A percentile compares a stretch with the other conserved stretches of the same genome.
Evolutionary conservation across 2,329 filamentous ascomycete genomes (phyloP).

Genomic region (Epichloe aotearoae): DNA sequence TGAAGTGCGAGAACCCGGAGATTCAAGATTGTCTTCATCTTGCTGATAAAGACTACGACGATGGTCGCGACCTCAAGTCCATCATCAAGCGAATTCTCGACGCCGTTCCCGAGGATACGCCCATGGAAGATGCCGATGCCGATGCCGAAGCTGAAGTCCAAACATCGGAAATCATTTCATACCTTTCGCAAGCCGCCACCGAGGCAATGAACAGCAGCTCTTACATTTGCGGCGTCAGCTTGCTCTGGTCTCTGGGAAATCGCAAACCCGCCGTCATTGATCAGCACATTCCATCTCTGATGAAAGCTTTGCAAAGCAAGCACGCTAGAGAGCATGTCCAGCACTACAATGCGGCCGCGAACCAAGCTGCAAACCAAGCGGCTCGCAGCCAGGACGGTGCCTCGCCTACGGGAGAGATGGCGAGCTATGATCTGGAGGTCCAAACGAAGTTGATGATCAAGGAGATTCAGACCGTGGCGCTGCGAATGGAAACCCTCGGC

Average conservation of each 20-base stretch:
- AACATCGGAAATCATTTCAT: slow-evolving; percentile 75
- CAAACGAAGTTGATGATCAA: slow-evolving; percentile 88
- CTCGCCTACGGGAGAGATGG: slow-evolving; percentile 42
- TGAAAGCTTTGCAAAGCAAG: slow-evolving; percentile 88
- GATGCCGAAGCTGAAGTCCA: slow-evolving; percentile 73
- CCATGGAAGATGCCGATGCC: slow-evolving; percentile 64
- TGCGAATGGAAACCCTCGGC: slow-evolving; percentile 83
- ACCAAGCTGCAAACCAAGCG: slow-evolving; percentile 31
- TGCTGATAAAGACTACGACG: slow-evolving; percentile 54
- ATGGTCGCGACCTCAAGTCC: slow-evolving; percentile 58
- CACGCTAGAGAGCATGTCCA: slow-evolving; percentile 87
- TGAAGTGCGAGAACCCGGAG: slow-evolving; percentile 81
- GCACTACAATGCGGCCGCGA: slow-evolving; percentile 49
- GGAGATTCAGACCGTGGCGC: slow-evolving; percentile 81
- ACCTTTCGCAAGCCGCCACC: slow-evolving; percentile 72
- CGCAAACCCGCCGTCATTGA: slow-evolving; percentile 81
- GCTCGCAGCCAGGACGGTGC: slow-evolving; percentile 39
- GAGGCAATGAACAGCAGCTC: slow-evolving; percentile 73
- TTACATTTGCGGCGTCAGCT: slow-evolving; percentile 80
- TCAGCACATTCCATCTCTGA: slow-evolving; percentile 71
- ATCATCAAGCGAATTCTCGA: slow-evolving; percentile 74
- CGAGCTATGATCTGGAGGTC: slow-evolving; percentile 70
- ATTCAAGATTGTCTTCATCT: slow-evolving; percentile 86
- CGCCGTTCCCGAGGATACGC: slow-evolving; percentile 64
- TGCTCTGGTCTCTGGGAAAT: slow-evolving; percentile 81